Conservation (phyloP, 805 yeast species). For the Nadsonia fulvescens region DNA sequence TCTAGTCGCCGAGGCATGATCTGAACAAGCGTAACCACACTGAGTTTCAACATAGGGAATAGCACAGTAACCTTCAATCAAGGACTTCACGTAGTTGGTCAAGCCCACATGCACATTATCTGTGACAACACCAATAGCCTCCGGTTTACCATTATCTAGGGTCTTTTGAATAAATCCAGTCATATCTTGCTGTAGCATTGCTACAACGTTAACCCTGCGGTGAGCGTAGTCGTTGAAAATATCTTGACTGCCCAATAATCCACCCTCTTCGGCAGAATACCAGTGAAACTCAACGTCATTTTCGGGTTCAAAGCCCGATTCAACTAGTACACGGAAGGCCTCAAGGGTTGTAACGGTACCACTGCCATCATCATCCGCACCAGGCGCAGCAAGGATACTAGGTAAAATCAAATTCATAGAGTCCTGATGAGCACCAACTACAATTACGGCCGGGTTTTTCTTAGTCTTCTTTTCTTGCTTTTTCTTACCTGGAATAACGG, state of each 20-base stretch:
- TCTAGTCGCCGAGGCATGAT: conserved; percentile 72
- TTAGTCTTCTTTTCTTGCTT: conserved; percentile 16
- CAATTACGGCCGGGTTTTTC: conserved; percentile 28
- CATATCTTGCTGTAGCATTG: conserved; percentile 92
- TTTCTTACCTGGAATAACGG: conserved; percentile 35
- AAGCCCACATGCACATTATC: conserved; percentile 45
- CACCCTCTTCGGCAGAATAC: conserved; percentile 92
- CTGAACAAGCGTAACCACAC: conserved; percentile 90
- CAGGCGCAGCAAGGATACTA: conserved; percentile 55
- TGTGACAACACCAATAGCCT: conserved; percentile 61
- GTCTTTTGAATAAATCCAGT: conserved; percentile 54
- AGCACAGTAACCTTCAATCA: conserved; percentile 42
- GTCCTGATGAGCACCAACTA: conserved; percentile 84
- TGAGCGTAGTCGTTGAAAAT: conserved; percentile 39
- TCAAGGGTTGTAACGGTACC: conserved; percentile 71
- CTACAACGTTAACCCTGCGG: conserved; percentile 37
- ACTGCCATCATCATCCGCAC: conserved; percentile 90
- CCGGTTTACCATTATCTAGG: conserved; percentile 31
- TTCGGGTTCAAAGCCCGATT: conserved; percentile 30
- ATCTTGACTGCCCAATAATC: conserved; percentile 70
- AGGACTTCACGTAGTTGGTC: conserved; percentile 39
- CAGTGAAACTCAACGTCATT: conserved; percentile 85
- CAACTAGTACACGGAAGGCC: conserved; percentile 44
- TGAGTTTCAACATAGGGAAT: conserved; percentile 57
- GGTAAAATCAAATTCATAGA: conserved; percentile 64